Evolutionary conservation across 352 stramenopile genomes (phyloP).

Genomic region (Phytophthora ohioensis): DNA sequence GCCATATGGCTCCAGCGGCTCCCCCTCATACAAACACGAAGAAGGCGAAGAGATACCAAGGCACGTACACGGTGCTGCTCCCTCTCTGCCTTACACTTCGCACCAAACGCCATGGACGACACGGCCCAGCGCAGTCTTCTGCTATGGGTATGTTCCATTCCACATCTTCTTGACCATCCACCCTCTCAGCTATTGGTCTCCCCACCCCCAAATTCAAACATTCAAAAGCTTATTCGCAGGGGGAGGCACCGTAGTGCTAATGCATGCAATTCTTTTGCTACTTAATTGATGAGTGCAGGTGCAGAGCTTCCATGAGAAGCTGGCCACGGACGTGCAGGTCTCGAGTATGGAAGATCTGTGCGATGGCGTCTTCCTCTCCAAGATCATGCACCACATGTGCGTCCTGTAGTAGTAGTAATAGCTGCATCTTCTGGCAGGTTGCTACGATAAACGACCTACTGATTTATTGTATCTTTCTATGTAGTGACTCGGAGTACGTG

Average conservation of each 20-base stretch:
- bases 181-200: neutral
- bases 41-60: conserved; percentile 38
- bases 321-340: conserved; percentile 55
- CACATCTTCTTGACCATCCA: neutral
- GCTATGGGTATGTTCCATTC: conserved; percentile 63
- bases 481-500: conserved; percentile 81
- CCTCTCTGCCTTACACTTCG: conserved; percentile 8
- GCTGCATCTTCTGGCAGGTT: neutral
- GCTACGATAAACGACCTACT: conserved; percentile 7
- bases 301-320: conserved; percentile 75
- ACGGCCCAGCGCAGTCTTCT: conserved; percentile 78
- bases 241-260: neutral
- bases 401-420: conserved; percentile 22
- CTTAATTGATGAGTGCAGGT: conserved; percentile 44
- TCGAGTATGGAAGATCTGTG: conserved; percentile 64
- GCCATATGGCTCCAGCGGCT: conserved; percentile 1
- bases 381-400: conserved; percentile 90
- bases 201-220: conserved; percentile 16
- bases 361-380: conserved; percentile 84
- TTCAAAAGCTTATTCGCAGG: conserved; percentile 3
- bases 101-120: conserved; percentile 61
- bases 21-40: conserved; percentile 27
- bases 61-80: conserved; percentile 7
- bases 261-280: neutral
- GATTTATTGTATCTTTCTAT: conserved; percentile 9